Evolutionary conservation across 805 yeast species (phyloP).

Genomic region (Candida yuanshanica): DNA sequence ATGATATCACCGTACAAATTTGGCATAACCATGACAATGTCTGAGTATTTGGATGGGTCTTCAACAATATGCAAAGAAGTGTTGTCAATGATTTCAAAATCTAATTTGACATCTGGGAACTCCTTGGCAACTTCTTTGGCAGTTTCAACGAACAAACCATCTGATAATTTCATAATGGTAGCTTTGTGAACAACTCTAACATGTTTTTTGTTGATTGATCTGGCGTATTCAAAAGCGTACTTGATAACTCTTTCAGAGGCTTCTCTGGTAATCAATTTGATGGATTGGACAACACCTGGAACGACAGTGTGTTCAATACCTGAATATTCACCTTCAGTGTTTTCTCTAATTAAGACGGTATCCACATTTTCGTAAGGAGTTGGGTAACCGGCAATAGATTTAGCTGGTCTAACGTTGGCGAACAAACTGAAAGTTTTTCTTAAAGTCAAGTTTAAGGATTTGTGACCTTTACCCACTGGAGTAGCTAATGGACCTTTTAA

Average conservation of each 20-base stretch:
- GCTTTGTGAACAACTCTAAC: slow-evolving; percentile 97
- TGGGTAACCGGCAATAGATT: slow-evolving; percentile 86
- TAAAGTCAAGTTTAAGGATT: slow-evolving; percentile 92
- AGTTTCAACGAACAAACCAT: slow-evolving; percentile 90
- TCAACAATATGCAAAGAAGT: slow-evolving; percentile 86
- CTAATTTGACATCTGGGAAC: slow-evolving; percentile 83
- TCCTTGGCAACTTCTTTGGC: slow-evolving; percentile 87
- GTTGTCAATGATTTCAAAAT: slow-evolving; percentile 89
- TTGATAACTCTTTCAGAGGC: slow-evolving; percentile 96
- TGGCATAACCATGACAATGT: slow-evolving; percentile 94
- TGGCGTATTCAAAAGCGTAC: slow-evolving; percentile 96
- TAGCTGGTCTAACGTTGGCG: slow-evolving; percentile 97
- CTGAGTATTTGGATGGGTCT: slow-evolving; percentile 80
- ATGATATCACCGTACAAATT: slow-evolving; percentile 98
- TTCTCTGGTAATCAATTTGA: slow-evolving; percentile 92
- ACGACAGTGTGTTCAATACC: slow-evolving; percentile 98
- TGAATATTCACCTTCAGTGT: slow-evolving; percentile 99
- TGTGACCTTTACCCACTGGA: slow-evolving; percentile 98
- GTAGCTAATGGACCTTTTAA: slow-evolving; percentile 98
- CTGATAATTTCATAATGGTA: slow-evolving; percentile 95
- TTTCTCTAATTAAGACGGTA: slow-evolving; percentile 95
- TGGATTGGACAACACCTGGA: slow-evolving; percentile 98
- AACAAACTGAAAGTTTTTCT: slow-evolving; percentile 95
- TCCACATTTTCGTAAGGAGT: slow-evolving; percentile 80
- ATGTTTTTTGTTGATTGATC: slow-evolving; percentile 78